Conservation (phyloP, 139 green algal species). For the Volvox africanus region DNA sequence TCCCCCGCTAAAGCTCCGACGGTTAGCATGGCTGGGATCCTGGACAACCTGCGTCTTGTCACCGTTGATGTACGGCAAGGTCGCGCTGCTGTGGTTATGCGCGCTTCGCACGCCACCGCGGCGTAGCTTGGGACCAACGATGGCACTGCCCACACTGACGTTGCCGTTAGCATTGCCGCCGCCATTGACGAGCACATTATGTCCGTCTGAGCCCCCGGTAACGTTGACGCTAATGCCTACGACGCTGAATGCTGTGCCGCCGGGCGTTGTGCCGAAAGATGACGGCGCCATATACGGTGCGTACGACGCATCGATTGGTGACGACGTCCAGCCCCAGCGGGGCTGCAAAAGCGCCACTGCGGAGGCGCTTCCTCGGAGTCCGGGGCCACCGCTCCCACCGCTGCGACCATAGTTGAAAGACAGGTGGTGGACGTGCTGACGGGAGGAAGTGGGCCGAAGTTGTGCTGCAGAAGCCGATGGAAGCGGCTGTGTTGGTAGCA, state of each 20-base stretch:
- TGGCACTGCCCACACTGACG: neutral
- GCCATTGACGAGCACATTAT: too few relatives aligned
- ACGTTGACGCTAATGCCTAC: neutral
- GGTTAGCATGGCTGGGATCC: neutral
- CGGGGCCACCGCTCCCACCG: neutral
- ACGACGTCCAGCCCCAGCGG: constrained; percentile 2
- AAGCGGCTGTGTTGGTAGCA: neutral
- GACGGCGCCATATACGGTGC: neutral
- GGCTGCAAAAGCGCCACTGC: neutral
- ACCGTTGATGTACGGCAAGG: neutral
- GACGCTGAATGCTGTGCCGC: neutral
- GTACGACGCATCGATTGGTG: neutral
- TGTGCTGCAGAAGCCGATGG: neutral
- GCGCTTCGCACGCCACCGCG: constrained; percentile 1
- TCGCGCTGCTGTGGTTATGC: neutral
- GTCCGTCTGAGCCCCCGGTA: neutral
- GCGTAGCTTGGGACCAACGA: neutral
- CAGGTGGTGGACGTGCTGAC: neutral
- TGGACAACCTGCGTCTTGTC: neutral
- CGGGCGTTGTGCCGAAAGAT: neutral
- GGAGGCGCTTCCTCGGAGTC: neutral
- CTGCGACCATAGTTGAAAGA: neutral
- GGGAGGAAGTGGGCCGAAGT: neutral
- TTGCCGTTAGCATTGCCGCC: neutral
- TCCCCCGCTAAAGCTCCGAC: constrained; percentile 2